Evolutionary conservation across 1,139 yeast genomes (phyloP).

Genomic region (Geotrichum australiense): DNA sequence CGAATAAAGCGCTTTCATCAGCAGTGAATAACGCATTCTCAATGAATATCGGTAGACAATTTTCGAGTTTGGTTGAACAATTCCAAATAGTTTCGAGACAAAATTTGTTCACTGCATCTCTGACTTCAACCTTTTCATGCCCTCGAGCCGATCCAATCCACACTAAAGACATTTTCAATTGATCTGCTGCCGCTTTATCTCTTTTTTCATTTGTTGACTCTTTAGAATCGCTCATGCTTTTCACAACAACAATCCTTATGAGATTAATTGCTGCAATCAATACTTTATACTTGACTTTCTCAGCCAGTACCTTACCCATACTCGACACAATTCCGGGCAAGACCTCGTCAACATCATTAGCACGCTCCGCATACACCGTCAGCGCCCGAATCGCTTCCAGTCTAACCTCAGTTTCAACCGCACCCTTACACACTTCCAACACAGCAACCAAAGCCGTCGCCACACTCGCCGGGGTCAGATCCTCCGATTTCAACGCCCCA

Average conservation of each 20-base stretch:
- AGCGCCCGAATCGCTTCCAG: too few relatives aligned
- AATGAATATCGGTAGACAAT: slow-evolving; percentile 33
- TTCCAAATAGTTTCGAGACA: slow-evolving; percentile 28
- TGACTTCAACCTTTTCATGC: slow-evolving; percentile 33
- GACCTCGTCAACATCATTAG: slow-evolving; percentile 47
- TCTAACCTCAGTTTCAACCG: too few relatives aligned
- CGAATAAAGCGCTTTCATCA: not conserved
- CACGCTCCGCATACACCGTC: slow-evolving; percentile 34
- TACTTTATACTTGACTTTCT: slow-evolving; percentile 39
- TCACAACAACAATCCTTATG: slow-evolving; percentile 32
- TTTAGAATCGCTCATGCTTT: slow-evolving; percentile 30
- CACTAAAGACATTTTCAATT: slow-evolving; percentile 39
- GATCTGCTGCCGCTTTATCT: slow-evolving; percentile 58
- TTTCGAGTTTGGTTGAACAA: slow-evolving; percentile 34
- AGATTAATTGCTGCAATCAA: slow-evolving; percentile 33
- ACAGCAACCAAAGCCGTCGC: slow-evolving; percentile 44
- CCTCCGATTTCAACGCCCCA: not conserved
- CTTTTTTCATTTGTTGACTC: slow-evolving; percentile 46
- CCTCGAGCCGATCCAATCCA: slow-evolving; percentile 23
- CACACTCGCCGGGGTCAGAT: slow-evolving; percentile 20
- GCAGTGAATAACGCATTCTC: slow-evolving; percentile 28
- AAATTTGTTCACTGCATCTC: slow-evolving; percentile 31
- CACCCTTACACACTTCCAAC: slow-evolving; percentile 39
- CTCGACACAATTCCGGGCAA: slow-evolving; percentile 53
- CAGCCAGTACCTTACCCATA: slow-evolving; percentile 39